Base-by-base conservation (phyloP, 352 stramenopile species). In the Phytophthora quininea region DNA sequence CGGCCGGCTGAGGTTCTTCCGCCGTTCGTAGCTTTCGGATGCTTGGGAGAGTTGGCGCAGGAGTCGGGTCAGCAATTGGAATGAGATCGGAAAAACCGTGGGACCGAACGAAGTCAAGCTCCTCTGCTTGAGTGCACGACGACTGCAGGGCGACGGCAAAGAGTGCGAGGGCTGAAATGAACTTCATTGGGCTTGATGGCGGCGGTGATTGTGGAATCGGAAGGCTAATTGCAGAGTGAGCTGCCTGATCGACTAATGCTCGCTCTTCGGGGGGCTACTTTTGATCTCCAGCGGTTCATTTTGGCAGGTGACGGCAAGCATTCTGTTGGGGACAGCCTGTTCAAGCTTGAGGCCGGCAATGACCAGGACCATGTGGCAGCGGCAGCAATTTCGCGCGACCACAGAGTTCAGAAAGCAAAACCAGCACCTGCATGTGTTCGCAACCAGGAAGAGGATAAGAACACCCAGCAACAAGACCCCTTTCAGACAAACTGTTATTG, bases 101-200 rank as follows among this genome's bases (percentile, higher is more conserved):
- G 15, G 43, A 49, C 15, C 43, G 15, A 3, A 49, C 43, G 43
- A 49, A 49, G 15, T 49, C 15, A n/a, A 49, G 10, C 19, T 24
- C 19, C 19, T 24, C 19, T 24, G 19, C 19, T 24, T 49, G 43
- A 29, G 43, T n/a, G 29, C 14, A 49, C 4, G 14, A 11, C 6
- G 4, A 49, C 43, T 49, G 43, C 9, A 53, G 47, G 24, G 47
- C 47, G 27, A 14, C 30, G 47, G 27, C 24, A 6, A 53, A 6
- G 15, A 72, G 51, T n/a, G 64, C 58, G 27, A 72, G 11, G 2
- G 46, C 51, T 4, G 64, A 67, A 52, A 72, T 51, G 24, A 72
- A 56, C 52, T 72, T 53, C 47, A 53, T 53, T 29, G 45, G 24
- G 47, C 8, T 37, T 33, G 24, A 15, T 48, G 42, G 35, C 10